A percentile compares a stretch with the other conserved stretches of the same genome.
These are phyloP conservation scores for Orobanche coerulescens DNA, from an alignment of 257 asterid genomes.

Conservation along the genomic window DNA sequence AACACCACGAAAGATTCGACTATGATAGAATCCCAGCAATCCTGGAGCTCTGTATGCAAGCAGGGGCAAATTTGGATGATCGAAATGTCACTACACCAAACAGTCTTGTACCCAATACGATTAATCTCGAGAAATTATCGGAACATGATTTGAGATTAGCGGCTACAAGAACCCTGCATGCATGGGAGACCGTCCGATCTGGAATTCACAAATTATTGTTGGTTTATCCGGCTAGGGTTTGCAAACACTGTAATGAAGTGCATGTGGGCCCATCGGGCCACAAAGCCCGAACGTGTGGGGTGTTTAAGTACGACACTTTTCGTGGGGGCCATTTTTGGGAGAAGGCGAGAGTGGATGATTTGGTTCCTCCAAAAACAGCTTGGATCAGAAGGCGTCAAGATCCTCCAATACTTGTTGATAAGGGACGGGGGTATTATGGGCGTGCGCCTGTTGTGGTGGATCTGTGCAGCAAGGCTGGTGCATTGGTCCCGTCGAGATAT, in stretches of 20 bases:
- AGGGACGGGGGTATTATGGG: constrained; percentile 70
- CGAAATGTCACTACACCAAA: constrained; percentile 15
- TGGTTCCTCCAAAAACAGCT: constrained; percentile 63
- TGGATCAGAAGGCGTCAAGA: constrained; percentile 79
- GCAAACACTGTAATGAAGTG: constrained; percentile 73
- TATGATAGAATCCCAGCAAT: constrained; percentile 70
- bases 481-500: constrained; percentile 59
- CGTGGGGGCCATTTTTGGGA: constrained; percentile 68
- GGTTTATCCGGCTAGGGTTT: constrained; percentile 71
- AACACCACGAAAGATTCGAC: constrained; percentile 69
- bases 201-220: constrained; percentile 63
- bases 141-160: constrained; percentile 34
- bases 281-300: constrained; percentile 77
- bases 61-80: constrained; percentile 44
- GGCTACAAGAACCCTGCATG: constrained; percentile 49
- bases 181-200: constrained; percentile 65
- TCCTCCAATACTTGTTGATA: constrained; percentile 49
- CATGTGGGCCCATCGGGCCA: constrained; percentile 86
- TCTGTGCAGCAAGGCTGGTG: constrained; percentile 80
- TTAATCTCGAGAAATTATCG: constrained; percentile 26
- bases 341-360: constrained; percentile 67
- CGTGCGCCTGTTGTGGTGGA: constrained; percentile 85
- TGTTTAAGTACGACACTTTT: constrained; percentile 58
- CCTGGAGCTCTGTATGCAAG: constrained; percentile 79
- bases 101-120: not conserved